Evolutionary conservation across 441 rosid genomes (phyloP).

Genomic region (Adansonia rubrostipa): DNA sequence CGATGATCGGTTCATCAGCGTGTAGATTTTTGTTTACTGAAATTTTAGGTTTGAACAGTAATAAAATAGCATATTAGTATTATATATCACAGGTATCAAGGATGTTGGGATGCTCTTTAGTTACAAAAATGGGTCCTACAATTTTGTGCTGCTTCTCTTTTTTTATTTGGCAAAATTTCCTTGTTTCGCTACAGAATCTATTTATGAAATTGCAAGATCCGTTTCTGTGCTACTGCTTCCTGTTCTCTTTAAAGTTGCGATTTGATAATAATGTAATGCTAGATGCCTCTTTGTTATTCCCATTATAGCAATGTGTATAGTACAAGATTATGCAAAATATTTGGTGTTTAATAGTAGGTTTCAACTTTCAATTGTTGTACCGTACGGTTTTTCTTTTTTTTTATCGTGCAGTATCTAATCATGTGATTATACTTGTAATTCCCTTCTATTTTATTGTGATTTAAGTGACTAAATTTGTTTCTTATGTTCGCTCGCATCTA

Average conservation of each 20-base stretch:
- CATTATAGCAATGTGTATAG: background rate
- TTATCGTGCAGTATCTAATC: constrained; percentile 1
- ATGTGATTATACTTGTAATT: constrained; percentile 2
- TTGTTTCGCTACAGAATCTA: background rate
- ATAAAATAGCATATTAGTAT: background rate
- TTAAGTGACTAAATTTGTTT: constrained; percentile 14
- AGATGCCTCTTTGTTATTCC: constrained; percentile 9
- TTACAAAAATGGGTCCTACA: constrained; percentile 13
- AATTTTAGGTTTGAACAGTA: constrained; percentile 14
- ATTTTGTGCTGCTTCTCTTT: background rate
- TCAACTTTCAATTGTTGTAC: constrained; percentile 16
- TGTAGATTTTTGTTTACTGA: constrained; percentile 1
- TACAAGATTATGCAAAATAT: constrained; percentile 16
- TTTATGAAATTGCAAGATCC: constrained; percentile 9
- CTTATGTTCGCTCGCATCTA: background rate
- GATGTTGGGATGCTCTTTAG: constrained; percentile 18
- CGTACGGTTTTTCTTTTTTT: constrained; percentile 1
- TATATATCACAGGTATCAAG: constrained; percentile 16
- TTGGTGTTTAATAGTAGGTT: constrained; percentile 20
- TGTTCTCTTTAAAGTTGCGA: constrained; percentile 4
- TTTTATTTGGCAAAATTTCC: background rate
- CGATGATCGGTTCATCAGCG: constrained; percentile 8
- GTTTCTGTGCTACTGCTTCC: constrained; percentile 15
- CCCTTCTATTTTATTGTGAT: background rate
- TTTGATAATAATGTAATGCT: constrained; percentile 1